These are phyloP conservation scores for Strobilomyces dryophilus DNA, from an alignment of 768 basidiomycete genomes.

Conservation along the genomic window DNA sequence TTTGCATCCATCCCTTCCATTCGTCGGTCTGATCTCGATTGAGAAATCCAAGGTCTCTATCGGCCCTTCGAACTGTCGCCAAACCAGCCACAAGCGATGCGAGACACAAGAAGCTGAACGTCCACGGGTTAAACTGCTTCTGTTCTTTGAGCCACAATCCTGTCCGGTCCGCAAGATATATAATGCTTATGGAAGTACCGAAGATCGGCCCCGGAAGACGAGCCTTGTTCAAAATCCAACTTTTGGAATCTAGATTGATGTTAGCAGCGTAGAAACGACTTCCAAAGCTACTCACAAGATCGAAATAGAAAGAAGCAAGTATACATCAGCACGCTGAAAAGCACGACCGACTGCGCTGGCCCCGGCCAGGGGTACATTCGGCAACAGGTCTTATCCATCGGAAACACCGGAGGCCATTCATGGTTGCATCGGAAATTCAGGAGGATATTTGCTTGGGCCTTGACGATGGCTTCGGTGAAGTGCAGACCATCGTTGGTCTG, in stretches of 20 bases:
- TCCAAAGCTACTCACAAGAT: slow-evolving; percentile 20
- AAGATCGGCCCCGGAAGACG: slow-evolving; percentile 51
- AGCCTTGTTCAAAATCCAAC: slow-evolving; percentile 13
- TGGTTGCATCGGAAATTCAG: slow-evolving; percentile 83
- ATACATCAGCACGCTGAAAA: slow-evolving; percentile 44
- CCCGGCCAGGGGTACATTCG: slow-evolving; percentile 68
- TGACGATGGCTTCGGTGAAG: slow-evolving; percentile 59
- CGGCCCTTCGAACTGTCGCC: slow-evolving; percentile 59
- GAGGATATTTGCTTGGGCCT: slow-evolving; percentile 70
- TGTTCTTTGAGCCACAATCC: slow-evolving; percentile 86
- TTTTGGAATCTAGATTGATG: slow-evolving; percentile 14
- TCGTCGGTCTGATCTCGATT: slow-evolving; percentile 94
- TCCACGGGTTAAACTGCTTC: slow-evolving; percentile 72
- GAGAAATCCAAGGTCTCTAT: slow-evolving; percentile 84
- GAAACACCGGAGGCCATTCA: slow-evolving; percentile 53
- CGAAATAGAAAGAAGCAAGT: slow-evolving; percentile 48
- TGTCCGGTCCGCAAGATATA: slow-evolving; percentile 82
- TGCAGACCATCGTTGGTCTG: slow-evolving; percentile 86
- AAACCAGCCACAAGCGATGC: slow-evolving; percentile 54
- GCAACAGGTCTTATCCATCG: slow-evolving; percentile 78
- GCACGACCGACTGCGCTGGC: slow-evolving; percentile 48
- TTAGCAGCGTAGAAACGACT: slow-evolving; percentile 15
- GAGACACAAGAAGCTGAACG: slow-evolving; percentile 60
- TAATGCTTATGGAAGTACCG: slow-evolving; percentile 60
- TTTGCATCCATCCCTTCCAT: slow-evolving; percentile 99